These are phyloP conservation scores for Mikania micrantha DNA, from an alignment of 129 eudicot genomes.

Conservation along the genomic window DNA sequence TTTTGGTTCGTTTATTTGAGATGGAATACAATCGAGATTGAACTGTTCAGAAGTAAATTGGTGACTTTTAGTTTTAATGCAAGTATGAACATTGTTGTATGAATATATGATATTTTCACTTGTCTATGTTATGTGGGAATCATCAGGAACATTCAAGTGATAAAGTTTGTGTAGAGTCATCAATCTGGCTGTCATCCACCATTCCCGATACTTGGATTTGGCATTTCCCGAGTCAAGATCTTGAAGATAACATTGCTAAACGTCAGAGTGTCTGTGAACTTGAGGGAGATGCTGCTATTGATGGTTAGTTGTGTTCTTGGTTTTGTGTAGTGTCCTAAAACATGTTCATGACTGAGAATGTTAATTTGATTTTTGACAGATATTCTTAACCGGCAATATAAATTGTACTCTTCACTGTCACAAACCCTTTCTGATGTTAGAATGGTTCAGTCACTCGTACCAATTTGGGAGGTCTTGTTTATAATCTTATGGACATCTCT, in stretches of 20 bases:
- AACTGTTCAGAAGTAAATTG: background rate
- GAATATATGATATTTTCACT: slow-evolving; percentile 16
- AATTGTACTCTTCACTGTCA: slow-evolving; percentile 61
- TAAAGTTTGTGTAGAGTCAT: slow-evolving; percentile 24
- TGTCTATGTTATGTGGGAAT: slow-evolving; percentile 13
- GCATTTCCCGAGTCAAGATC: slow-evolving; percentile 42
- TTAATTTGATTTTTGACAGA: slow-evolving; percentile 39
- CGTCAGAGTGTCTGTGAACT: slow-evolving; percentile 92
- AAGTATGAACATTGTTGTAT: slow-evolving; percentile 3
- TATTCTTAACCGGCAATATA: slow-evolving; percentile 64
- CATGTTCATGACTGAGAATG: slow-evolving; percentile 6
- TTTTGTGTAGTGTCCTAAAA: background rate
- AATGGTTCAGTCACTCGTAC: slow-evolving; percentile 96
- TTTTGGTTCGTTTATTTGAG: background rate
- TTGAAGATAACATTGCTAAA: slow-evolving; percentile 25
- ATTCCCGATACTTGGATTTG: slow-evolving; percentile 82
- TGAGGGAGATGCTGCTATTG: slow-evolving; percentile 83
- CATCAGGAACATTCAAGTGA: slow-evolving; percentile 61
- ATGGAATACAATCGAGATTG: background rate
- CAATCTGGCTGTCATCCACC: slow-evolving; percentile 68
- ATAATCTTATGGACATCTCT: background rate
- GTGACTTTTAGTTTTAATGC: background rate
- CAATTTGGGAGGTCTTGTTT: slow-evolving; percentile 95
- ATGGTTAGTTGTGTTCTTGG: slow-evolving; percentile 46
- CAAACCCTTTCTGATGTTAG: slow-evolving; percentile 67